Conservation (phyloP, 768 basidiomycete genomes). For the Pleurotus djamor region DNA sequence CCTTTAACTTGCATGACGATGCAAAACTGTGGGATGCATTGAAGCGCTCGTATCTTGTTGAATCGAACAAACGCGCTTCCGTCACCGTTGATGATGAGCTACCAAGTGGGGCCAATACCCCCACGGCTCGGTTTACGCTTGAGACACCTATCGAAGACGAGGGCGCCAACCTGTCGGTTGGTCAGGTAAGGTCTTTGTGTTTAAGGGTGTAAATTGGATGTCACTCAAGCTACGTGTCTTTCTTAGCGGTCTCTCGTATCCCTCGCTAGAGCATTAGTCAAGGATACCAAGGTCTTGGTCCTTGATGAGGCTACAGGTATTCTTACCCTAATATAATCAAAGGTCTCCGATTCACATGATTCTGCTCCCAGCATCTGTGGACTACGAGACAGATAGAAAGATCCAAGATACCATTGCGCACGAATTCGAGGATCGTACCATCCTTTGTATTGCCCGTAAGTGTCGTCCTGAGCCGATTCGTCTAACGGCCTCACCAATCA, state of each 20-base stretch:
- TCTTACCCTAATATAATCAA: neutral
- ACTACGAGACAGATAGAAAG: conserved; percentile 86
- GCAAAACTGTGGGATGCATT: conserved; percentile 85
- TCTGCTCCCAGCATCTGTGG: conserved; percentile 63
- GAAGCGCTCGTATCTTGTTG: conserved; percentile 80
- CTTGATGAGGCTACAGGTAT: conserved; percentile 87
- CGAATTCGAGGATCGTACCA: conserved; percentile 82
- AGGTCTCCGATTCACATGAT: neutral
- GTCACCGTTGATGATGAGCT: conserved; percentile 22
- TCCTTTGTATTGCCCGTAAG: conserved; percentile 86
- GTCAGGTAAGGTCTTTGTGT: conserved; percentile 37
- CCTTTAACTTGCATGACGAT: conserved; percentile 81
- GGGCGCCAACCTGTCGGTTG: conserved; percentile 80
- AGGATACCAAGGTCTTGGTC: conserved; percentile 80
- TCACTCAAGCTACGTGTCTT: neutral
- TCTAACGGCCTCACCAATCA: conserved; percentile 1
- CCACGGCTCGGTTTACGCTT: conserved; percentile 70
- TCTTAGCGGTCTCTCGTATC: conserved; percentile 77
- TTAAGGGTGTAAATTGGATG: neutral
- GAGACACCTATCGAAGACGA: conserved; percentile 87
- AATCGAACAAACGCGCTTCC: conserved; percentile 32
- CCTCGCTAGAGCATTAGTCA: conserved; percentile 86
- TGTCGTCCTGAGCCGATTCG: conserved; percentile 9
- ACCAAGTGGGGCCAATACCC: conserved; percentile 38
- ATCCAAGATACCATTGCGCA: conserved; percentile 89